Evolutionary conservation across 169 alveolate species (phyloP).

Genomic region (Cryptosporidium xiaoi): DNA sequence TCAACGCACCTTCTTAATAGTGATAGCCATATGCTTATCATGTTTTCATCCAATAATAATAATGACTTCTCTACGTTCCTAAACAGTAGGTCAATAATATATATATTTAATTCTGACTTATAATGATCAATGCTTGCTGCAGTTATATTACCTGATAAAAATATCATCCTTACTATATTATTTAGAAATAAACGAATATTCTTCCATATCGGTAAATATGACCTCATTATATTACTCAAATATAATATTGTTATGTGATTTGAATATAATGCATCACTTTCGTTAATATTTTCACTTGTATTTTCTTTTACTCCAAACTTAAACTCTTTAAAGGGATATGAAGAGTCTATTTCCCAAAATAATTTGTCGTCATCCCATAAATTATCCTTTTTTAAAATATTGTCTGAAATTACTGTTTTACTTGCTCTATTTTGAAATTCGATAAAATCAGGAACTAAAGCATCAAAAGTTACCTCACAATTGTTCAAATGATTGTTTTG

Average conservation of each 20-base stretch:
- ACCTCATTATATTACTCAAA: slow-evolving; percentile 24
- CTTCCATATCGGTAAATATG: slow-evolving; percentile 28
- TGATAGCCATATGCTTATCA: slow-evolving; percentile 54
- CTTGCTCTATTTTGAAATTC: neutral
- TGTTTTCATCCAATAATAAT: slow-evolving; percentile 13
- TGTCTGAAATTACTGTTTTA: neutral
- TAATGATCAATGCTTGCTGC: neutral
- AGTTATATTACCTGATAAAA: neutral
- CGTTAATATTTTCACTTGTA: neutral
- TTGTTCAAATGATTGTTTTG: slow-evolving; percentile 43
- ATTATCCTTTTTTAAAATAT: slow-evolving; percentile 8
- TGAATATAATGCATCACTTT: slow-evolving; percentile 7
- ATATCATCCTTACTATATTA: slow-evolving; percentile 11
- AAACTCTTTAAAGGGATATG: slow-evolving; percentile 48
- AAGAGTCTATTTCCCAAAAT: slow-evolving; percentile 50
- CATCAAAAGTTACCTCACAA: slow-evolving; percentile 40
- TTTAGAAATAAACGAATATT: slow-evolving; percentile 49
- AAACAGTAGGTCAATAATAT: slow-evolving; percentile 25
- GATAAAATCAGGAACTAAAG: slow-evolving; percentile 4
- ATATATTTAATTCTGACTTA: slow-evolving; percentile 27
- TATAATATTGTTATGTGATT: slow-evolving; percentile 38
- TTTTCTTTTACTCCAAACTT: slow-evolving; percentile 21
- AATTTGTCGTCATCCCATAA: slow-evolving; percentile 54
- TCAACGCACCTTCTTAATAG: slow-evolving; percentile 45
- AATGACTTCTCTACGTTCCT: slow-evolving; percentile 42